Percentiles rank a stretch among this genome's conserved stretches.
phyloP scores from a whole-genome alignment of 441 rosid species.

The Euphorbia schlechtendalii region DNA sequence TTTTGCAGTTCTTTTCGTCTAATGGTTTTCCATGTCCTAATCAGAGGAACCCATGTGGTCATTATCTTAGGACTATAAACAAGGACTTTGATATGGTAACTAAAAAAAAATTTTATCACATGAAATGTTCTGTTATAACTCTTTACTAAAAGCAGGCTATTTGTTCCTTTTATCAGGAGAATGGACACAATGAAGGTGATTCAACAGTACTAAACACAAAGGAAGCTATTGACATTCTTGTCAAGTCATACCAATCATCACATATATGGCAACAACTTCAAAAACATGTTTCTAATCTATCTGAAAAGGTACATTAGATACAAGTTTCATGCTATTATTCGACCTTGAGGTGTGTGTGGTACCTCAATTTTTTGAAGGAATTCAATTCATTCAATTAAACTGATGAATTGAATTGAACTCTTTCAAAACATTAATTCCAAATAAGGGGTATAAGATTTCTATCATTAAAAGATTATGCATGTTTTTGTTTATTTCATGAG shows the following conservation, averaged over 20 bases:
- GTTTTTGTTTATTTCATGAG: too few species aligned
- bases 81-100: slow-evolving; percentile 37
- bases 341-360: too few species aligned
- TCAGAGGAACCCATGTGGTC: slow-evolving; percentile 45
- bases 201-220: slow-evolving; percentile 20
- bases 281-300: slow-evolving; percentile 19
- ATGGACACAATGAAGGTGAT: slow-evolving; percentile 2
- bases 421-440: too few species aligned
- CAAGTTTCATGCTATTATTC: too few species aligned
- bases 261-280: slow-evolving; percentile 24
- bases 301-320: slow-evolving; percentile 22
- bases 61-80: slow-evolving; percentile 44
- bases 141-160: not conserved
- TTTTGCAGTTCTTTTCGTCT: slow-evolving; percentile 36
- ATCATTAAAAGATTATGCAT: slow-evolving; percentile 6
- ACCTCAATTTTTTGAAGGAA: too few species aligned
- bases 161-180: slow-evolving; percentile 2
- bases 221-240: slow-evolving; percentile 30
- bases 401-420: too few species aligned
- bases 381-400: too few species aligned
- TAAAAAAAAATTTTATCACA: not conserved
- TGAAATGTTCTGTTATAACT: too few species aligned
- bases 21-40: slow-evolving; percentile 46
- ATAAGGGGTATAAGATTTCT: too few species aligned
- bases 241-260: slow-evolving; percentile 35